phyloP scores from a whole-genome alignment of 208 protist species.

The Leishmania braziliensis region DNA sequence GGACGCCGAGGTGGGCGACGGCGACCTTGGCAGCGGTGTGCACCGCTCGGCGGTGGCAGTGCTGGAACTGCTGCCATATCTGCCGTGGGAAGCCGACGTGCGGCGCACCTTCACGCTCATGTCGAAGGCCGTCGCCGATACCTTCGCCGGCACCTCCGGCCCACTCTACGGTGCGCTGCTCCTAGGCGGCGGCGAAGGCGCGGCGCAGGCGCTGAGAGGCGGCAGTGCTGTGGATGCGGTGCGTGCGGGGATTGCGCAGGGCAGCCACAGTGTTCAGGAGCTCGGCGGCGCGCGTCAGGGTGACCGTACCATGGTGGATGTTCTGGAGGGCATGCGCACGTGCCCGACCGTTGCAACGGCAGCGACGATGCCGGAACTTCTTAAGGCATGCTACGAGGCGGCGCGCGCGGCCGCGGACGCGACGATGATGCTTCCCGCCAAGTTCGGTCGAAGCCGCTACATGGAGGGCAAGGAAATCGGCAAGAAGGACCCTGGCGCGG shows the following conservation, averaged over 20 bases:
- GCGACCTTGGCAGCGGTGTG: conserved; percentile 67
- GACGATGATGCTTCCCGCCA: conserved; percentile 45
- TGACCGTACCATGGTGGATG: conserved; percentile 78
- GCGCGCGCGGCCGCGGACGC: conserved; percentile 37
- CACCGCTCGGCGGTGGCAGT: conserved; percentile 36
- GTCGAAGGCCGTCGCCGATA: conserved; percentile 54
- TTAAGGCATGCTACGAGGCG: conserved; percentile 37
- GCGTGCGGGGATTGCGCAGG: conserved; percentile 36
- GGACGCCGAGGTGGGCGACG: conserved; percentile 67
- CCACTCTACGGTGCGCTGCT: conserved; percentile 72
- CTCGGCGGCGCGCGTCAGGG: conserved; percentile 51
- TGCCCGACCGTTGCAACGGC: conserved; percentile 35
- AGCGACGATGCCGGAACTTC: conserved; percentile 36
- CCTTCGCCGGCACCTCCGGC: conserved; percentile 62
- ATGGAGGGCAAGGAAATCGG: conserved; percentile 64
- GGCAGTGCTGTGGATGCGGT: conserved; percentile 29
- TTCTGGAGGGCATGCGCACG: conserved; percentile 45
- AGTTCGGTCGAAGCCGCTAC: conserved; percentile 60
- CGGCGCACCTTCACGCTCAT: conserved; percentile 45
- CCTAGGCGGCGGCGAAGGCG: conserved; percentile 38
- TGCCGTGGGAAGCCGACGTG: conserved; percentile 45
- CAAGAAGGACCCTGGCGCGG: conserved; percentile 53
- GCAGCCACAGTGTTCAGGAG: conserved; percentile 47
- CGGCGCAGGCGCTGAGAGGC: conserved; percentile 18
- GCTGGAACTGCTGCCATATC: conserved; percentile 41